phyloP scores from a whole-genome alignment of 306 rosid species.

The Cicer arietinum region DNA sequence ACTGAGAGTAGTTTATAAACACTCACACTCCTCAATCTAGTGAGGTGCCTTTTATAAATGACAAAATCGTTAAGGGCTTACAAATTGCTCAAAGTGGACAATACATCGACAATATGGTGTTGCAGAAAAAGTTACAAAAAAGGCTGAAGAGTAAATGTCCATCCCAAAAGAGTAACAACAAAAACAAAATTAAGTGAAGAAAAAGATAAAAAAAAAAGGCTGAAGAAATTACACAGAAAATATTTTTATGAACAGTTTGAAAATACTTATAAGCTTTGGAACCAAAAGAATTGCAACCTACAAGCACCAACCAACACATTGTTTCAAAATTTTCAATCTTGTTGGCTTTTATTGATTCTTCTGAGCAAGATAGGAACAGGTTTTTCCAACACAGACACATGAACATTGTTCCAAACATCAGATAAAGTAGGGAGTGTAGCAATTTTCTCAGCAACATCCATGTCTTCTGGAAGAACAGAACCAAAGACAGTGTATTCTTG shows the following conservation, averaged over 20 bases:
- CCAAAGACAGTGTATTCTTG: conserved; percentile 81
- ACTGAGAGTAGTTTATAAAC: too few species aligned
- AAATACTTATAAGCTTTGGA: conserved; percentile 12
- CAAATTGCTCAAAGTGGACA: too few species aligned
- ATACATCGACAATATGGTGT: too few species aligned
- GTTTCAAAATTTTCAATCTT: conserved; percentile 45
- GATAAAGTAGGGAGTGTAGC: conserved; percentile 66
- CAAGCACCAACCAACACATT: conserved; percentile 13
- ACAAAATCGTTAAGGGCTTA: too few species aligned
- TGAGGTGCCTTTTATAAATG: too few species aligned
- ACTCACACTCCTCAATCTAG: too few species aligned
- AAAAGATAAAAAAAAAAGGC: neutral
- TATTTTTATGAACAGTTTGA: conserved; percentile 8
- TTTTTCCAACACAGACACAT: conserved; percentile 74
- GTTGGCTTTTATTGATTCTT: conserved; percentile 59
- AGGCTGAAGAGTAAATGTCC: neutral
- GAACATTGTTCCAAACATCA: conserved; percentile 85
- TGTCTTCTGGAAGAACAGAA: conserved; percentile 93
- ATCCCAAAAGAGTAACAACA: neutral
- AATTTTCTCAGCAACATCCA: conserved; percentile 74
- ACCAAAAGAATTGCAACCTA: conserved; percentile 37
- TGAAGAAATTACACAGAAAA: conserved; percentile 5
- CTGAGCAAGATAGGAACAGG: conserved; percentile 60
- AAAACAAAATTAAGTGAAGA: neutral
- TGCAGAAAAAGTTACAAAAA: too few species aligned